These are phyloP conservation scores for Isabelozyma rhagii DNA, from an alignment of 805 yeast species.

Conservation along the genomic window DNA sequence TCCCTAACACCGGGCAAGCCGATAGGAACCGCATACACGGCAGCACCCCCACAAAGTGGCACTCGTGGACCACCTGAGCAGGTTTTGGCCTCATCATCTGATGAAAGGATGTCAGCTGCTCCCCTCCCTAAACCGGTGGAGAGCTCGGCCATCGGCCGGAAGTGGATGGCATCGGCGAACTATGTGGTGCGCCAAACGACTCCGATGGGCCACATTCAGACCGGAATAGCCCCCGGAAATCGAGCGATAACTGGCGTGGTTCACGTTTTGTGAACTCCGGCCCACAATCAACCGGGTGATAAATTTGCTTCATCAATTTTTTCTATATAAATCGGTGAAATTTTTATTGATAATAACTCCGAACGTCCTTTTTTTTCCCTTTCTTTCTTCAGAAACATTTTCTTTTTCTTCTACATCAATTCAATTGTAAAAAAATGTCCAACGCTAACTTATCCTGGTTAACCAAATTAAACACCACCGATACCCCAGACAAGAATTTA, in stretches of 20 bases:
- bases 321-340: neutral
- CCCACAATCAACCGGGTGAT: conserved; percentile 23
- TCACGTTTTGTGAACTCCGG: conserved; percentile 12
- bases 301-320: neutral
- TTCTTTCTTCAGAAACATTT: neutral
- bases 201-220: neutral
- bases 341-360: neutral
- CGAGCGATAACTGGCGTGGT: neutral
- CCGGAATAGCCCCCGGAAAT: neutral
- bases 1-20: no score
- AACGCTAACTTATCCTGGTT: conserved; percentile 71
- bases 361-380: neutral
- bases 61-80: neutral
- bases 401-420: conserved; percentile 1
- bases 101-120: neutral
- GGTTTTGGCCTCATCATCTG: neutral
- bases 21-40: no score
- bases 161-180: neutral
- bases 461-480: conserved; percentile 67
- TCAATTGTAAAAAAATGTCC: conserved; percentile 25
- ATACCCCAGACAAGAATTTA: conserved; percentile 71
- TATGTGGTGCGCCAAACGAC: neutral
- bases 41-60: no score
- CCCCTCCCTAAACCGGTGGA: neutral
- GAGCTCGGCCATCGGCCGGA: neutral